Percentiles rank a stretch among this genome's conserved stretches.
These are phyloP conservation scores for Pyrenopolyporus hunteri DNA, from an alignment of 495 filamentous ascomycete genomes.

Conservation along the genomic window DNA sequence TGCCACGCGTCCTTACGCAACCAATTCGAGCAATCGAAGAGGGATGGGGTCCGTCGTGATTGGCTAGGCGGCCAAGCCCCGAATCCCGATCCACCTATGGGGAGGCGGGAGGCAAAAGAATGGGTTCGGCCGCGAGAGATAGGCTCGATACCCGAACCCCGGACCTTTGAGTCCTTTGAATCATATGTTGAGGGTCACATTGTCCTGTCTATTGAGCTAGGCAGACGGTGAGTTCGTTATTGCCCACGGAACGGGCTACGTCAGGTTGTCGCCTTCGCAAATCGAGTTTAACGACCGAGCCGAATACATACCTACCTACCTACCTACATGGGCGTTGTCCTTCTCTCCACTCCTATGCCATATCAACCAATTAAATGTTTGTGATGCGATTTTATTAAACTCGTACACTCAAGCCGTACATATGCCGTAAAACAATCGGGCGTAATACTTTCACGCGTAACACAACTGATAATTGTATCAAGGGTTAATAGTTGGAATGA, in stretches of 20 bases:
- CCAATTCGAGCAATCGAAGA: slow-evolving; percentile 7
- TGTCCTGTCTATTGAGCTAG: neutral
- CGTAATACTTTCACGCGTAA: too few species aligned
- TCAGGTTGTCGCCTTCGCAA: slow-evolving; percentile 21
- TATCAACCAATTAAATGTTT: too few species aligned
- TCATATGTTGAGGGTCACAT: slow-evolving; percentile 16
- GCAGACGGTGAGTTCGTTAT: slow-evolving; percentile 5
- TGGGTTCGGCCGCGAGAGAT: slow-evolving; percentile 1
- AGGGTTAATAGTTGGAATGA: too few species aligned
- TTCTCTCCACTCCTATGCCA: too few species aligned
- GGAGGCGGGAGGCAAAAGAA: slow-evolving; percentile 17
- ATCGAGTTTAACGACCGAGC: slow-evolving; percentile 12
- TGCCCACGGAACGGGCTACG: slow-evolving; percentile 1
- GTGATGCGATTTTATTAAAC: too few species aligned
- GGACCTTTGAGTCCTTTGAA: neutral
- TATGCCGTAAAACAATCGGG: too few species aligned
- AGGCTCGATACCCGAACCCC: slow-evolving; percentile 8
- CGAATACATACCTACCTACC: too few species aligned
- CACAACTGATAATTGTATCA: too few species aligned
- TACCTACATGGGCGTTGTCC: too few species aligned
- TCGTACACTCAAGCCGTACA: too few species aligned
- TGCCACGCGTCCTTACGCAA: slow-evolving; percentile 32
- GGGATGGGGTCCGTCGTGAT: slow-evolving; percentile 7
- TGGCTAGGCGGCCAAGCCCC: slow-evolving; percentile 14
- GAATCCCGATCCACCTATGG: slow-evolving; percentile 4